phyloP scores from a whole-genome alignment of 495 filamentous ascomycete genomes.

The Astrothelium macrocarpum region DNA sequence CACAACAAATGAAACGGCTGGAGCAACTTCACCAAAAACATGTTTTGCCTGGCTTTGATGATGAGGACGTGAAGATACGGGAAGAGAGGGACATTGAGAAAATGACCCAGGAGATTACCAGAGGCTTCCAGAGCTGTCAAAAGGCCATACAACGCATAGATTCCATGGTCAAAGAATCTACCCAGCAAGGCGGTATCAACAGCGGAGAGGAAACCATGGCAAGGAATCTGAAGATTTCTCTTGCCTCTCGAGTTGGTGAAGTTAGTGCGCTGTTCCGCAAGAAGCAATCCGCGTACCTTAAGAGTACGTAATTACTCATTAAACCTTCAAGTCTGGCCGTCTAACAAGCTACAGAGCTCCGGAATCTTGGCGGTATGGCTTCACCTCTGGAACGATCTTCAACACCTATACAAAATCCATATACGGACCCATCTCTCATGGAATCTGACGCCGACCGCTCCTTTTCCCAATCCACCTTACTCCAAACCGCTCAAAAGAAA shows the following conservation, averaged over 20 bases:
- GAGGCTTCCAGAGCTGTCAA: conserved; percentile 81
- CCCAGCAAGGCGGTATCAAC: conserved; percentile 56
- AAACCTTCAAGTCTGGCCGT: neutral
- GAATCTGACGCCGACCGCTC: conserved; percentile 87
- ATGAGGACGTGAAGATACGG: conserved; percentile 71
- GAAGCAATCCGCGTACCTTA: conserved; percentile 93
- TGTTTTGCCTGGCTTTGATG: conserved; percentile 91
- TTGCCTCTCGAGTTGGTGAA: conserved; percentile 83
- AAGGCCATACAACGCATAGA: conserved; percentile 79
- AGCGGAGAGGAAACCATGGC: conserved; percentile 89
- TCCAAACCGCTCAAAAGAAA: conserved; percentile 58
- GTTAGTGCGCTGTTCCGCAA: conserved; percentile 87
- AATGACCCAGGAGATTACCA: conserved; percentile 81
- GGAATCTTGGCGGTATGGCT: conserved; percentile 59
- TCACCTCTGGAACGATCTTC: conserved; percentile 53
- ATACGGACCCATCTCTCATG: conserved; percentile 69
- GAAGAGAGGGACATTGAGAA: conserved; percentile 87
- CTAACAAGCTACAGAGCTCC: conserved; percentile 54
- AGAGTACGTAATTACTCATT: conserved; percentile 49
- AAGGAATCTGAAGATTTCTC: conserved; percentile 83
- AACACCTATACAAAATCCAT: conserved; percentile 54
- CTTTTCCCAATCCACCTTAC: conserved; percentile 80
- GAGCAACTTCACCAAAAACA: conserved; percentile 96
- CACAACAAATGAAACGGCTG: conserved; percentile 68
- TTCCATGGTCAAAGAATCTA: conserved; percentile 67